Conservation (phyloP, 2,329 filamentous ascomycete species). For the Zymoseptoria crescenta region DNA sequence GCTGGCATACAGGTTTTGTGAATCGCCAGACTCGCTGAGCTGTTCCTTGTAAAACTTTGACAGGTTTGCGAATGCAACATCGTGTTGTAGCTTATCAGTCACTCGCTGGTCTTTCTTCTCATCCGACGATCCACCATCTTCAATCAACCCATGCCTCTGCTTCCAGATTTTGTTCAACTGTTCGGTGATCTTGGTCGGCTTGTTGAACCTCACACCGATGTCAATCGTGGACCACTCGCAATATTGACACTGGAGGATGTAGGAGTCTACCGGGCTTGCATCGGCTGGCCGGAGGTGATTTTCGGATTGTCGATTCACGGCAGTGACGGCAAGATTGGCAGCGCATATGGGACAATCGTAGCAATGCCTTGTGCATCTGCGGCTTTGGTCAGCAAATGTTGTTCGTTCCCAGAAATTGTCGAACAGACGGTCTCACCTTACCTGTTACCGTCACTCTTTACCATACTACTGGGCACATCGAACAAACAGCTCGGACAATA, state of each 20-base stretch:
- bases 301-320: conserved; percentile 50
- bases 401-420: not conserved
- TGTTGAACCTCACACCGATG: conserved; percentile 78
- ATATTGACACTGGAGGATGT: conserved; percentile 76
- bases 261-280: conserved; percentile 33
- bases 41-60: conserved; percentile 77
- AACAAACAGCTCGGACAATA: conserved; percentile 95
- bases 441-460: conserved; percentile 90
- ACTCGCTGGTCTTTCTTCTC: conserved; percentile 32
- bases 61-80: conserved; percentile 66
- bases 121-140: conserved; percentile 33
- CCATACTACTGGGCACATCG: conserved; percentile 86
- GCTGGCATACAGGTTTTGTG: conserved; percentile 40
- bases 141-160: conserved; percentile 25
- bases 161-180: conserved; percentile 45
- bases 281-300: conserved; percentile 17
- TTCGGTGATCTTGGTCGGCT: conserved; percentile 73
- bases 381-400: conserved; percentile 4
- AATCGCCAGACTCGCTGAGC: conserved; percentile 56
- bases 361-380: conserved; percentile 70
- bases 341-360: conserved; percentile 91
- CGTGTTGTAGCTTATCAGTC: conserved; percentile 44
- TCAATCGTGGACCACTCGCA: conserved; percentile 91
- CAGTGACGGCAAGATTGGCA: conserved; percentile 67
- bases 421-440: conserved; percentile 36